Evolutionary conservation across 2,329 filamentous ascomycete genomes (phyloP), one percentile per base, ranked within the genome.

Genomic region (Microsporum ferrugineum): DNA sequence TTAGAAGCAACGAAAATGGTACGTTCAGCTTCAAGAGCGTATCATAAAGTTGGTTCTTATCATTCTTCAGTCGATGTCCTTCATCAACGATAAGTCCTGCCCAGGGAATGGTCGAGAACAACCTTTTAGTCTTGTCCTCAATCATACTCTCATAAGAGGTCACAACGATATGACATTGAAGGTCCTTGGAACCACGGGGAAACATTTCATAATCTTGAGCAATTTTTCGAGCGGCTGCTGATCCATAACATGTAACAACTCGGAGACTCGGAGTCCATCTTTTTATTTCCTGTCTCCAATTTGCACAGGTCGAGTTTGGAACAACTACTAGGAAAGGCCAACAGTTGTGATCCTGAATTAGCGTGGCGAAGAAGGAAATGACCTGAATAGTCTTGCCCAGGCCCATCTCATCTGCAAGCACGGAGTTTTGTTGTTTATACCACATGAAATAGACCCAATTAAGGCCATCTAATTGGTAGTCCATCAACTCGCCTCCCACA

Each of bases 371-470:
- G 64, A 96, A 83, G 2, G 86, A 84, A 63, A 97, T 88, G 59
- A 96, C 85, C 71, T 99, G 94, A 36, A 99, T 89, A 0, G 94
- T 99, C 77, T 99, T 99, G 36, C 94, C 94, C 1, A 99, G 82
- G 45, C 94, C 94, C 94, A 99, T 99, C 71, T 99, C 94, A 70
- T 99, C 94, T 0, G 94, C 94, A 5, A 97, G 82, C 62, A 97
- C 92, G 33, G 91, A 88, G 68, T 94, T 97, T 69, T 88, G 86
- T 66, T 86, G 81, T 58, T 83, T 80, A 68, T 91, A 88, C 79
- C 89, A 97, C 70, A 94, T 94, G 71, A 88, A 91, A 62, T 96
- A 86, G 1, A 99, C 82, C 91, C 94, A 99, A 68, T 97, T 96
- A 58, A 96, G 78, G 23, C 94, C 94, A 62, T 96, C 89, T 51